These are phyloP conservation scores for Eucalyptus marginata DNA, from an alignment of 345 rosid species.

Conservation along the genomic window DNA sequence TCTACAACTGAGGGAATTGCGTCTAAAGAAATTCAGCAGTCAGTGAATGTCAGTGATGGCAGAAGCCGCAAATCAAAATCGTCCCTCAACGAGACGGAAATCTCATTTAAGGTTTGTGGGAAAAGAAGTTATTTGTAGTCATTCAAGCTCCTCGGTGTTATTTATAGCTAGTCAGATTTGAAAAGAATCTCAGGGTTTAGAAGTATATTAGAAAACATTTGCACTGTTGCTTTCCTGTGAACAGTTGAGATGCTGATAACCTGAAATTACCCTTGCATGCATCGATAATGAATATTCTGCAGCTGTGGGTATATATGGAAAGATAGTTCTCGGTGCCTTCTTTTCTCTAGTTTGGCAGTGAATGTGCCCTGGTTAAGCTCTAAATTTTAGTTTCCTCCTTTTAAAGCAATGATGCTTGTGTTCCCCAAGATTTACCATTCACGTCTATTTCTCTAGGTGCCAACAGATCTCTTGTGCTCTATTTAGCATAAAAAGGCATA, in stretches of 20 bases:
- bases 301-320: neutral
- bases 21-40: conserved; percentile 15
- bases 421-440: neutral
- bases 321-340: neutral
- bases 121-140: neutral
- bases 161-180: neutral
- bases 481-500: neutral
- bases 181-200: neutral
- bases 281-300: neutral
- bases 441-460: neutral
- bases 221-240: neutral
- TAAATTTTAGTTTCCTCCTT: neutral
- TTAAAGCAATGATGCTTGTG: neutral
- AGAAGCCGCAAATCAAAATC: conserved; percentile 23
- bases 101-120: conserved; percentile 55
- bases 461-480: neutral
- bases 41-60: conserved; percentile 13
- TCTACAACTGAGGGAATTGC: conserved; percentile 20
- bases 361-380: neutral
- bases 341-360: neutral
- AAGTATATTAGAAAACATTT: neutral
- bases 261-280: neutral
- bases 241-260: neutral
- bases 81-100: conserved; percentile 11
- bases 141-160: neutral